phyloP scores from a whole-genome alignment of 2,329 filamentous ascomycete genomes.

The Mycosphaerella arachidis region DNA sequence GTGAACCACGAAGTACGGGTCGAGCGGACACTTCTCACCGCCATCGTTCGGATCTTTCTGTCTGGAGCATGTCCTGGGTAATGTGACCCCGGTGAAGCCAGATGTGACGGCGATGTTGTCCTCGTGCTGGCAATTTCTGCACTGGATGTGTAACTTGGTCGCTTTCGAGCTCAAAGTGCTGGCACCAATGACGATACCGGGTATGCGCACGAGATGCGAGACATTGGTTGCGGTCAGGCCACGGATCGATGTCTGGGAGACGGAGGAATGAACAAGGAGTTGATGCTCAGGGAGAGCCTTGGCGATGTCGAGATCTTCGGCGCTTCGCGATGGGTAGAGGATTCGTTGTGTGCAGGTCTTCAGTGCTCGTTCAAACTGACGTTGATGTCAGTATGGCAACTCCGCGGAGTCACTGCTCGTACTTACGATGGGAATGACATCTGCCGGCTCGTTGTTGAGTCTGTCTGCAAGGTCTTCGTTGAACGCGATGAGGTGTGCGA shows the following conservation, averaged over 20 bases:
- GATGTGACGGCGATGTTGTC: constrained; percentile 69
- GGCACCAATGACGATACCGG: constrained; percentile 94
- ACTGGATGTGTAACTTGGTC: constrained; percentile 79
- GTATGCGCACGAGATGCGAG: constrained; percentile 89
- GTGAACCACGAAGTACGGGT: constrained; percentile 93
- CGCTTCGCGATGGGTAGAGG: constrained; percentile 70
- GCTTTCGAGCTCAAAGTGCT: constrained; percentile 96
- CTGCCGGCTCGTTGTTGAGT: constrained; percentile 81
- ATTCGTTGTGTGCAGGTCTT: constrained; percentile 91
- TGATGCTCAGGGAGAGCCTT: constrained; percentile 71
- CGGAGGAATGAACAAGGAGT: constrained; percentile 87
- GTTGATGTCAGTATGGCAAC: constrained; percentile 22
- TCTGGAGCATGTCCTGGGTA: constrained; percentile 74
- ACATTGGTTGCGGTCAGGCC: constrained; percentile 91
- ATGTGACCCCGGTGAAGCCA: constrained; percentile 80
- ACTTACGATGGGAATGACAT: constrained; percentile 85
- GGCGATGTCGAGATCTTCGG: constrained; percentile 53
- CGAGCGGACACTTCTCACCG: constrained; percentile 79
- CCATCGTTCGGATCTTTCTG: constrained; percentile 44
- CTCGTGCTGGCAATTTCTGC: constrained; percentile 74
- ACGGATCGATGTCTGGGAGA: constrained; percentile 85
- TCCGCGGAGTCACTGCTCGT: not conserved
- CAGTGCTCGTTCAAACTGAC: constrained; percentile 82
- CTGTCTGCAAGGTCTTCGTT: constrained; percentile 92
- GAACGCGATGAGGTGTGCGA: constrained; percentile 91